Conservation (phyloP, 2,329 filamentous ascomycete genomes). For the Fusarium tanahbumbuense region DNA sequence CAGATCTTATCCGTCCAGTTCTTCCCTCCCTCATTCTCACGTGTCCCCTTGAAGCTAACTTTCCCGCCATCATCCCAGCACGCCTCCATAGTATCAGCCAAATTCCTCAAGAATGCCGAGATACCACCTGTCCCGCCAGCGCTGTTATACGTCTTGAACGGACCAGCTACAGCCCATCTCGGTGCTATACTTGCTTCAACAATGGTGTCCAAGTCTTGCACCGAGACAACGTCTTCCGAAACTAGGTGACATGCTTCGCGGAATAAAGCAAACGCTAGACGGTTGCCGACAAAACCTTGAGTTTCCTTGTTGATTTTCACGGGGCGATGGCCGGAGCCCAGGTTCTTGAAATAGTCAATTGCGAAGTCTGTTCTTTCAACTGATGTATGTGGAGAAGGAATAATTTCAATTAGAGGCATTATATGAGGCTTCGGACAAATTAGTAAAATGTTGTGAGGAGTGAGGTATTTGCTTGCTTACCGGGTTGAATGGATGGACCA, state of each 20-base stretch:
- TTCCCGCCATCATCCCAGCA: conserved; percentile 33
- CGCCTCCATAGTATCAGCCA: conserved; percentile 28
- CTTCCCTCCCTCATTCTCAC: background rate
- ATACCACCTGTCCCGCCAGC: conserved; percentile 39
- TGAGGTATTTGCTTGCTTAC: background rate
- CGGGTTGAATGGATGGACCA: conserved; percentile 38
- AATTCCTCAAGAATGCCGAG: conserved; percentile 29
- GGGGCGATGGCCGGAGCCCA: conserved; percentile 29
- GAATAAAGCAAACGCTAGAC: conserved; percentile 30
- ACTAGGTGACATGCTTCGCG: conserved; percentile 33
- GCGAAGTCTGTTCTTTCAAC: conserved; percentile 24
- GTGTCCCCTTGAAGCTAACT: conserved; percentile 18
- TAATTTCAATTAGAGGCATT: conserved; percentile 38
- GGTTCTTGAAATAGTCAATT: conserved; percentile 22
- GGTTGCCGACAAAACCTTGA: conserved; percentile 33
- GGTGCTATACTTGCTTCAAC: conserved; percentile 41
- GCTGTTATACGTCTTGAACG: conserved; percentile 40
- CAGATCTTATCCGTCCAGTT: conserved; percentile 31
- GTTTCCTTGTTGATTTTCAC: conserved; percentile 38
- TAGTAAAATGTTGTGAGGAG: rapidly evolving
- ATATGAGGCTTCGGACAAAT: conserved; percentile 22
- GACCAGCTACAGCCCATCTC: conserved; percentile 38
- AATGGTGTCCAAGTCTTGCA: conserved; percentile 49
- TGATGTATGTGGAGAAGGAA: conserved; percentile 22
- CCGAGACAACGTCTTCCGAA: conserved; percentile 24